phyloP scores from a whole-genome alignment of 225 moss, liverwort and hornwort species.

The Pseudoscleropodium purum region DNA sequence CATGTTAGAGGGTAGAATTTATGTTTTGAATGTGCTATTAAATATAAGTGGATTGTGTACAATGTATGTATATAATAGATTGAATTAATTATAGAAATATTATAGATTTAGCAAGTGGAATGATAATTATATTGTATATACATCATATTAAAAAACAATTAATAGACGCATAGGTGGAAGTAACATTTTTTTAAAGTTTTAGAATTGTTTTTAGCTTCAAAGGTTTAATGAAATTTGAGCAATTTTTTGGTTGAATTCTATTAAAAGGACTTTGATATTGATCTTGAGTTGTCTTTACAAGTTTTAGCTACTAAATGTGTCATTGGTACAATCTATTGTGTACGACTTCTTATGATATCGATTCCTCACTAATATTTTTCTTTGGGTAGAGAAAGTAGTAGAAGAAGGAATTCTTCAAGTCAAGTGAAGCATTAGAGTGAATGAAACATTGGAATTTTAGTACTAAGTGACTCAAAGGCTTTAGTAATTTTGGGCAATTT shows the following conservation, averaged over 20 bases:
- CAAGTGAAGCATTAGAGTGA: not conserved
- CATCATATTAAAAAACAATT: too few relatives aligned
- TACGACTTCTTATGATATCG: not conserved
- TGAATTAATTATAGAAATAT: too few relatives aligned
- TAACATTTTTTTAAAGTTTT: not conserved
- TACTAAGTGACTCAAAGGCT: not conserved
- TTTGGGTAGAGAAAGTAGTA: not conserved
- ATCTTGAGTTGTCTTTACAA: not conserved
- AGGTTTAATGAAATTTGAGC: not conserved
- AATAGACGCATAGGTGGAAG: fast-evolving
- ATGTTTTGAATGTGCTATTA: not conserved
- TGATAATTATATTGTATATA: not conserved
- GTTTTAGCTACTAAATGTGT: too few relatives aligned
- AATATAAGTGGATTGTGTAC: not conserved
- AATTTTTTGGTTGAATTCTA: not conserved
- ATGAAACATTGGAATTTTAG: not conserved
- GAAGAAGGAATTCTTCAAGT: not conserved
- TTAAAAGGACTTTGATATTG: not conserved
- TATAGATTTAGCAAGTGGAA: not conserved
- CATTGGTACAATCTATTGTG: not conserved
- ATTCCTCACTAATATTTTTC: not conserved
- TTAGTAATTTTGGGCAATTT: not conserved
- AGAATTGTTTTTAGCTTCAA: not conserved
- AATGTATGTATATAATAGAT: not conserved
- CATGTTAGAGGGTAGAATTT: not conserved